These are phyloP conservation scores for Linnemannia exigua DNA, from an alignment of 192 early-diverging fungal genomes.

Conservation along the genomic window DNA sequence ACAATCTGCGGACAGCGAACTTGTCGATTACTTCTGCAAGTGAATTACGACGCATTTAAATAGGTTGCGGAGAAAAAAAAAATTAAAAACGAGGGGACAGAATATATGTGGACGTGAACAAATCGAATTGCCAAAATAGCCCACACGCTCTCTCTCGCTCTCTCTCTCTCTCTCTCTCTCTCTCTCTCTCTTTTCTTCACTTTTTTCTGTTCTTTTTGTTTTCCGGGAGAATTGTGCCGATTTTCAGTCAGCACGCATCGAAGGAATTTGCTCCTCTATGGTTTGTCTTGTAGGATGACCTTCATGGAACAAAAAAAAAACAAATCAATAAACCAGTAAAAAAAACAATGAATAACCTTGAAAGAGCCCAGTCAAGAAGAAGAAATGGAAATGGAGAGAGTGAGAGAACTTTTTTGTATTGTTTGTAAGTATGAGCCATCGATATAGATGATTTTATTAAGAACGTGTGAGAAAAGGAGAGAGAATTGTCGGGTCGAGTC, in stretches of 20 bases:
- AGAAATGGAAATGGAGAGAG: neutral
- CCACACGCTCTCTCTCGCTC: neutral
- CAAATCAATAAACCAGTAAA: neutral
- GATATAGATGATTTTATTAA: neutral
- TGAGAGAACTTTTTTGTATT: neutral
- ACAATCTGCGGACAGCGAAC: neutral
- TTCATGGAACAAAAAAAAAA: neutral
- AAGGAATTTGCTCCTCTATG: neutral
- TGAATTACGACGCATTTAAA: slow-evolving; percentile 5
- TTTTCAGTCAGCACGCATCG: slow-evolving; percentile 9
- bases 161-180: neutral
- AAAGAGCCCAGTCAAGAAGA: neutral
- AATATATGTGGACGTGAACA: neutral
- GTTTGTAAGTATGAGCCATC: too few species aligned
- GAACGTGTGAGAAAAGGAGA: neutral
- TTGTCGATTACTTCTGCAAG: neutral
- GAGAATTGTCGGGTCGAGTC: neutral
- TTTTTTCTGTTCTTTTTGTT: slow-evolving; percentile 4
- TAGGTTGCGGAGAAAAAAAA: slow-evolving; percentile 1
- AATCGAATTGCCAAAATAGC: neutral
- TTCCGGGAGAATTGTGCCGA: neutral
- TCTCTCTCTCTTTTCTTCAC: neutral
- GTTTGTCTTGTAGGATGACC: neutral
- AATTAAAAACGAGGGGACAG: slow-evolving; percentile 4
- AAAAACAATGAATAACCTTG: neutral